These are phyloP conservation scores for Neonectria magnoliae DNA, from an alignment of 2,329 filamentous ascomycete genomes.

Conservation along the genomic window DNA sequence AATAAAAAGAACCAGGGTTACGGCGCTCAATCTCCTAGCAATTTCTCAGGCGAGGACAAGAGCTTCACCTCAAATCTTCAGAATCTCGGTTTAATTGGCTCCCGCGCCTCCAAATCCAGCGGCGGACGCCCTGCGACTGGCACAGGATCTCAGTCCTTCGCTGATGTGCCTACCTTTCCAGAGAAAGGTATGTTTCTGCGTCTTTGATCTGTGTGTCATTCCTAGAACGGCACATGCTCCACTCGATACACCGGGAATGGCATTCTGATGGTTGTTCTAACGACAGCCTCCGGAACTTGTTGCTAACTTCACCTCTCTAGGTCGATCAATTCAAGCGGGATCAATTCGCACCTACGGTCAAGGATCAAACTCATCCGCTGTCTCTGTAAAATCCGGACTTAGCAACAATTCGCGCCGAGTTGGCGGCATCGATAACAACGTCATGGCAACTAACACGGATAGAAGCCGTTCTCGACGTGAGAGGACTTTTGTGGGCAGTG, in stretches of 20 bases:
- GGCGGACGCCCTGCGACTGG: slow-evolving; percentile 41
- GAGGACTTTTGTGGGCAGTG: slow-evolving; percentile 92
- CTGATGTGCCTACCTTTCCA: slow-evolving; percentile 49
- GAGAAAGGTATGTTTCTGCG: slow-evolving; percentile 51
- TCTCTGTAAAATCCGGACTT: slow-evolving; percentile 47
- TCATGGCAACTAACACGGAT: slow-evolving; percentile 66
- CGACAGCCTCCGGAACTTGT: background rate
- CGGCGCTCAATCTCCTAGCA: slow-evolving; percentile 34
- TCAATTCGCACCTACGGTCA: slow-evolving; percentile 39
- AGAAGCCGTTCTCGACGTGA: slow-evolving; percentile 84
- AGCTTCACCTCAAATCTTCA: slow-evolving; percentile 41
- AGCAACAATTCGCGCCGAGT: slow-evolving; percentile 49
- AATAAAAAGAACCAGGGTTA: slow-evolving; percentile 45
- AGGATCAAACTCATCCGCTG: slow-evolving; percentile 46
- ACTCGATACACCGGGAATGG: background rate
- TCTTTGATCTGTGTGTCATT: background rate
- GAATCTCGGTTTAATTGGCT: slow-evolving; percentile 44
- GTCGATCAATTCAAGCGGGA: slow-evolving; percentile 42
- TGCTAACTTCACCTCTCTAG: slow-evolving; percentile 29
- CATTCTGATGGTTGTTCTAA: background rate
- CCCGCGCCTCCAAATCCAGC: slow-evolving; percentile 35
- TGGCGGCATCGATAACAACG: slow-evolving; percentile 53
- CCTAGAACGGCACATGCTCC: background rate
- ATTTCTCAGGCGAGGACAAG: slow-evolving; percentile 32
- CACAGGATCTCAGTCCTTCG: slow-evolving; percentile 38